Base-by-base conservation (phyloP, 148 eudicot species). In the Amaranthus cruentus region DNA sequence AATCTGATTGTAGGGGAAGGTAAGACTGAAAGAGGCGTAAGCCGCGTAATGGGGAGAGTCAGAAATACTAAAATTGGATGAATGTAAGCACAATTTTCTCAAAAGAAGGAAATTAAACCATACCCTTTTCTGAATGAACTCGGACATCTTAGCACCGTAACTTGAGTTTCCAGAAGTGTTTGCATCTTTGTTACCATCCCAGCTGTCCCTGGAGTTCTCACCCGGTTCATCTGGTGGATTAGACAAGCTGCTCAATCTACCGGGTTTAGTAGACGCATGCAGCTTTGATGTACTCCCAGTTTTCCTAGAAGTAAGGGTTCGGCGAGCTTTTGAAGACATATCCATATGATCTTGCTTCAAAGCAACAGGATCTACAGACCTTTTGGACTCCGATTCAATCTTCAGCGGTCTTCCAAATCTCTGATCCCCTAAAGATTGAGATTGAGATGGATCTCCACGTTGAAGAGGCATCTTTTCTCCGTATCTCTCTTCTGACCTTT, bases 61-160 rank as follows among this genome's bases (percentile, higher is more conserved):
- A 21, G 55, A 76, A 18, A 42, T 55, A 55, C 44, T 5, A 9
- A 63, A 55, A 47, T 64, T 3, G 13, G n/a, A 62, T 49, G 47
- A 49, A 71, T 11, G 55, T 2, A 62, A 55, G 78, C 14, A 74
- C 9, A 61, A 42, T 2, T 47, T 28, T 60, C 28, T 10, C 13
- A 50, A 63, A 59, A 21, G 53, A 52, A 52, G 56, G 42, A 50
- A 66, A 52, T 57, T 49, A 59, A 58, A 71, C 63, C 83, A 55
- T 79, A 84, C 87, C 87, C 65, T 87, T 81, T 83, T 87, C 79
- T 88, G 97, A 73, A 90, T 78, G 50, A 73, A 73, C 70, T 90
- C 96, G n/a, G 97, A 79, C 99, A 95, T 95, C 87, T 86, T 91
- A 66, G 76, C 75, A 43, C 81, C 87, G 78, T 77, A 78, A 78